Percentiles rank a stretch among this genome's conserved stretches.
Conservation (phyloP, 306 rosid species). For the Castanopsis chinensis region DNA sequence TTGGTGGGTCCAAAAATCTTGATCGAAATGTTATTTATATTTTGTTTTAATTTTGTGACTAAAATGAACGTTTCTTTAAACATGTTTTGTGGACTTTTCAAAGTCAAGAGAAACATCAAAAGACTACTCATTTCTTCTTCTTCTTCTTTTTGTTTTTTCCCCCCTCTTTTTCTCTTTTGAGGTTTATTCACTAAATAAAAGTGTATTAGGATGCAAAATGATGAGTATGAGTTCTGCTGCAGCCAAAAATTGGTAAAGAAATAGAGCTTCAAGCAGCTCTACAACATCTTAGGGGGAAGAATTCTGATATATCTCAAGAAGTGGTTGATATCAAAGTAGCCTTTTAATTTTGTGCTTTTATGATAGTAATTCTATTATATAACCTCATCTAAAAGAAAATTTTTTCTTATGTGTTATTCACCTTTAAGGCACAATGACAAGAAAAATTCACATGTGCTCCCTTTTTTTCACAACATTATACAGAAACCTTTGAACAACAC, state of each 20-base stretch:
- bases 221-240: constrained; percentile 14
- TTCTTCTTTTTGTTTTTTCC: background rate
- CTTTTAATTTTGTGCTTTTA: background rate
- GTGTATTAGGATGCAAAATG: no score
- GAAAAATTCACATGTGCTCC: no score
- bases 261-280: constrained; percentile 56
- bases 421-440: no score
- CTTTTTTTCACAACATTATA: constrained; percentile 51
- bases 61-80: background rate
- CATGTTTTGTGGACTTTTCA: background rate
- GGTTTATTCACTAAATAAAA: no score
- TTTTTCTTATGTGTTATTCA: no score
- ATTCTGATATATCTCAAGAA: constrained; percentile 57
- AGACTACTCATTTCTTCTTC: background rate
- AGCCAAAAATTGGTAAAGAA: constrained; percentile 60
- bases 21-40: background rate
- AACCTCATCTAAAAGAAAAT: background rate
- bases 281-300: constrained; percentile 63
- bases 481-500: constrained; percentile 50
- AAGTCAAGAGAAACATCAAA: background rate
- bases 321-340: constrained; percentile 65
- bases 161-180: no score
- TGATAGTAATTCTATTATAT: background rate
- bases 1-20: constrained; percentile 45
- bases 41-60: background rate